Conservation (phyloP, 2,329 filamentous ascomycete species). For the Emergomyces orientalis region DNA sequence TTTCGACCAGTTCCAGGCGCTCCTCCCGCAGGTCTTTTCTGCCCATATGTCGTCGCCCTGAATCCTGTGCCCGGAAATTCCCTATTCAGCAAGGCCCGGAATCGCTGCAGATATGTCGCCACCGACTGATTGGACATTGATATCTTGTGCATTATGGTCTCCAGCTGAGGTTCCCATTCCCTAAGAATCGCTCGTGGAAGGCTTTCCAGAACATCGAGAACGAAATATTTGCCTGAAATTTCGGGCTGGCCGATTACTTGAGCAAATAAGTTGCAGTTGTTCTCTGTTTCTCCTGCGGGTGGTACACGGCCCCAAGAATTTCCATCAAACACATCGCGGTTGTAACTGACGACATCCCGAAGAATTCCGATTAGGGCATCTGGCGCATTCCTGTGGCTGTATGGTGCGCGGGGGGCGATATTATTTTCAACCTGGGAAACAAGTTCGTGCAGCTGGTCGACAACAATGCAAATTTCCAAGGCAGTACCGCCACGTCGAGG, state of each 20-base stretch:
- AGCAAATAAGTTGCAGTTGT: constrained; percentile 36
- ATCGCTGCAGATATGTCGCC: constrained; percentile 27
- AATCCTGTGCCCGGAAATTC: constrained; percentile 8
- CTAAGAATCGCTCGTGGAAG: constrained; percentile 26
- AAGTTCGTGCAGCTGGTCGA: constrained; percentile 24
- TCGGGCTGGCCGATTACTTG: constrained; percentile 31
- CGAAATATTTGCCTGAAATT: constrained; percentile 21
- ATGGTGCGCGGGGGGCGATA: constrained; percentile 26
- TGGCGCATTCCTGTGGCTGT: constrained; percentile 30
- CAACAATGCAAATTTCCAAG: constrained; percentile 26
- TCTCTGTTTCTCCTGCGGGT: constrained; percentile 30
- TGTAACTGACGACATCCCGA: constrained; percentile 29
- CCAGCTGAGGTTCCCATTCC: constrained; percentile 24
- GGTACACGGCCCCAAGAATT: constrained; percentile 27
- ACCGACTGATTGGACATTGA: constrained; percentile 40
- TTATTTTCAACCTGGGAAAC: constrained; percentile 28
- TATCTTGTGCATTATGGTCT: constrained; percentile 33
- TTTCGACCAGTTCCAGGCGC: constrained; percentile 22
- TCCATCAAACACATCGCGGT: constrained; percentile 32
- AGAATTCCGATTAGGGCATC: constrained; percentile 32
- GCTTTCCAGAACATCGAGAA: constrained; percentile 32
- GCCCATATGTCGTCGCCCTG: constrained; percentile 14
- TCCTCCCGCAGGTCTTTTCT: constrained; percentile 27
- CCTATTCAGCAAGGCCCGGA: constrained; percentile 25
- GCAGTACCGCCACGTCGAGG: constrained; percentile 16